Conservation (phyloP, 1,139 yeast genomes). For the Arxiozyma heterogenica region DNA sequence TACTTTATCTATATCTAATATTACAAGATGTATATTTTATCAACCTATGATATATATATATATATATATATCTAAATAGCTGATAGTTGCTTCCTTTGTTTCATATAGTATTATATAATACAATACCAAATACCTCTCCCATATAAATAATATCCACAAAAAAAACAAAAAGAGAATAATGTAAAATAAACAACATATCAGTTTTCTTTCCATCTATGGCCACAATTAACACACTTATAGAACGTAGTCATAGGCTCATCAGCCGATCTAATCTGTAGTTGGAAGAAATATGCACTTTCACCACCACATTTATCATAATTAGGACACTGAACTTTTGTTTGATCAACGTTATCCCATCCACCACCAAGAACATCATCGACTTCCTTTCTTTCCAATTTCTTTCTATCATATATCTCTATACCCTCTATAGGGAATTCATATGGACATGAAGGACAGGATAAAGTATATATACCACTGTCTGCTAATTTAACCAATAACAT, state of each 20-base stretch:
- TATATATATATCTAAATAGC: too few species aligned
- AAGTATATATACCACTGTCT: constrained; percentile 32
- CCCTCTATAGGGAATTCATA: constrained; percentile 84
- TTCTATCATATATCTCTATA: constrained; percentile 76
- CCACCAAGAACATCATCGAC: constrained; percentile 97
- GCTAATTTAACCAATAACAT: constrained; percentile 55
- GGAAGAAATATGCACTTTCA: constrained; percentile 92
- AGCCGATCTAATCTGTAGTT: constrained; percentile 80
- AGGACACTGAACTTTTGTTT: constrained; percentile 83
- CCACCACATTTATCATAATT: constrained; percentile 68
- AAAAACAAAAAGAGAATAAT: too few species aligned
- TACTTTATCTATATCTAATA: too few species aligned
- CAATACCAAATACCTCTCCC: not conserved
- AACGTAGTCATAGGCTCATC: constrained; percentile 90
- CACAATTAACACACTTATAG: constrained; percentile 86
- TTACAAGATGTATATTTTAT: not conserved
- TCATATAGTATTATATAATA: not conserved
- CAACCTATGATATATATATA: too few species aligned
- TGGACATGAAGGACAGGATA: constrained; percentile 90
- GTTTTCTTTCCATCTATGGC: constrained; percentile 95
- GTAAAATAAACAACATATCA: constrained; percentile 25
- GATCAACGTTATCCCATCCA: constrained; percentile 98
- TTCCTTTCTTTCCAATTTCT: constrained; percentile 71
- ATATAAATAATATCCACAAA: not conserved
- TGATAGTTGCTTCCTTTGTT: too few species aligned